A percentile compares a stretch with the other conserved stretches of the same genome.
These are phyloP conservation scores for Xanthoconium purpureum DNA, from an alignment of 768 basidiomycete species.

Conservation along the genomic window DNA sequence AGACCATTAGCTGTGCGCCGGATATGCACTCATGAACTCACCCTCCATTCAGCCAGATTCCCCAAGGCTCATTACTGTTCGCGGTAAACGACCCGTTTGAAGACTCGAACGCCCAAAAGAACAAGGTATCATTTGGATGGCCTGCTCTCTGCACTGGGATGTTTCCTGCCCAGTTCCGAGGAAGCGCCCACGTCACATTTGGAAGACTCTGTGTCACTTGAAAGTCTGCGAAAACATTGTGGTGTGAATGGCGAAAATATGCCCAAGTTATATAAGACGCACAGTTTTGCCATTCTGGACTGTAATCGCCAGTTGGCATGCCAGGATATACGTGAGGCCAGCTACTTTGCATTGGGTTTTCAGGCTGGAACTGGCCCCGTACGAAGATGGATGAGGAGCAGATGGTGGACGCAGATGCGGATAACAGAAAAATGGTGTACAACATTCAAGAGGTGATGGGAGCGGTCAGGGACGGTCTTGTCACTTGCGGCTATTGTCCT, in stretches of 20 bases:
- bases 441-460: background rate
- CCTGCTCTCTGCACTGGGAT: conserved; percentile 56
- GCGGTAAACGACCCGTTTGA: conserved; percentile 51
- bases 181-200: conserved; percentile 50
- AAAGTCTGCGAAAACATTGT: conserved; percentile 43
- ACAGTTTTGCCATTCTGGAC: conserved; percentile 41
- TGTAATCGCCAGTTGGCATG: background rate
- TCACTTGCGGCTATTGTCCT: background rate
- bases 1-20: background rate
- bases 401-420: background rate
- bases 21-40: conserved; percentile 24
- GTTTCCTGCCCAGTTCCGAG: conserved; percentile 59
- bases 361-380: background rate
- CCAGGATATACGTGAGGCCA: background rate
- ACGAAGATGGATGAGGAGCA: background rate
- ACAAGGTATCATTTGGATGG: conserved; percentile 65
- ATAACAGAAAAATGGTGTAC: background rate
- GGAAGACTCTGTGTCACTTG: conserved; percentile 54
- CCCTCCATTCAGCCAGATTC: conserved; percentile 73
- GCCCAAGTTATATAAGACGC: conserved; percentile 15
- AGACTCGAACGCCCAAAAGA: conserved; percentile 64
- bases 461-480: background rate
- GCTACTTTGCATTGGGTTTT: background rate
- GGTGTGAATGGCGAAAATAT: background rate
- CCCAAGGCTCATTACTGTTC: conserved; percentile 52